Evolutionary conservation across 345 rosid genomes (phyloP), one percentile per base, ranked within the genome.

Genomic region (Cardamine chenopodiifolia): DNA sequence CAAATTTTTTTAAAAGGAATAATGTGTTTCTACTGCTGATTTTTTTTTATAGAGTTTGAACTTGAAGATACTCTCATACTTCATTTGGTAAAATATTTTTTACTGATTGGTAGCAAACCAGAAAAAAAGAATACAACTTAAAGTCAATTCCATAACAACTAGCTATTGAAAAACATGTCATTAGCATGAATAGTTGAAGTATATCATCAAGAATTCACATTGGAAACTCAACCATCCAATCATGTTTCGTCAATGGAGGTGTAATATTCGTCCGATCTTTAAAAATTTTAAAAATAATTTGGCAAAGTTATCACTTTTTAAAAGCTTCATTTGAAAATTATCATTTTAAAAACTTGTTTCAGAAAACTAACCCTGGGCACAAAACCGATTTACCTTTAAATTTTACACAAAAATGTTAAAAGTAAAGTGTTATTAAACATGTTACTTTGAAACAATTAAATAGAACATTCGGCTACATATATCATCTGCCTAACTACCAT

Each of bases 101-200:
- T 17, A 57, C 32, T 31, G n/a, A 70, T 31, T 40, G 1, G 31
- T 70, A 29, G 54, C 31, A 57, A 23, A 68, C 20, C 44, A 69
- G 15, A 44, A 15, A 44, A 7, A 19, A 32, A 28, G 14, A 14
- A 42, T 25, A 4, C 25, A 68, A n/a, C 12, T 28, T 1, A 55
- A 57, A 70, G 65, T 70, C 66, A 70, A 57, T 29, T 44, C 19
- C 9, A 6, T 19, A 29, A 58, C 66, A 47, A 57, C 56, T 59
- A 69, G 44, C 65, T 20, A 15, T 57, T 44, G 11, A 45, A n/a
- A 59, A 70, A 48, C 57, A 45, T 31, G 56, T 25, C 31, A 56
- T 23, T 50, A 49, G 7, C 34, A 40, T 15, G 18, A 61, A 37
- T 20, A 11, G 52, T 39, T 39, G 15, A 39, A 39, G 44, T 39